phyloP scores from a whole-genome alignment of 1,284 basidiomycete species.

The Laetiporus sulphureus region DNA sequence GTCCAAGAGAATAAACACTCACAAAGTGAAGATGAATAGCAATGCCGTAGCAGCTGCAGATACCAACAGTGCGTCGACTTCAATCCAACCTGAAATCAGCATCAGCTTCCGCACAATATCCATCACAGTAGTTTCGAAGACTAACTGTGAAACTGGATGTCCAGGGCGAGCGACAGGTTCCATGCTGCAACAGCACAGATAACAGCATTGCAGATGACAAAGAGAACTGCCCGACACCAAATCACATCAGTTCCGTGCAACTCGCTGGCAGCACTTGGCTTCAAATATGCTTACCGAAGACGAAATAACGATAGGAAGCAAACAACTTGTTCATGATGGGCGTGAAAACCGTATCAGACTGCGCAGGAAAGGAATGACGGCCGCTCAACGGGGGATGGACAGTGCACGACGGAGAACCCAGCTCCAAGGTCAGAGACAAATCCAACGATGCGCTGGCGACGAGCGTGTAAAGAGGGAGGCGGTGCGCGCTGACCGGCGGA shows the following conservation, averaged over 20 bases:
- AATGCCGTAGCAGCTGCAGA: constrained; percentile 56
- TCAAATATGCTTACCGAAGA: constrained; percentile 29
- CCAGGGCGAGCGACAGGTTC: constrained; percentile 50
- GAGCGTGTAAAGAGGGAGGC: constrained; percentile 13
- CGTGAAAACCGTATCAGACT: constrained; percentile 13
- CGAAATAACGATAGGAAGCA: constrained; percentile 24
- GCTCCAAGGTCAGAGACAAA: constrained; percentile 29
- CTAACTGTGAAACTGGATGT: constrained; percentile 9
- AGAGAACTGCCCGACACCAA: constrained; percentile 36
- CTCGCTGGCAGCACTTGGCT: no score
- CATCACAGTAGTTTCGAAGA: constrained; percentile 29
- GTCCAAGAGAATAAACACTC: no score
- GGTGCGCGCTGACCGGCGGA: constrained; percentile 9
- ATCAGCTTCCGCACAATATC: not conserved
- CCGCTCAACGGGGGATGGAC: constrained; percentile 25
- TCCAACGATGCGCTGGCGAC: constrained; percentile 22
- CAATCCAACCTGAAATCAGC: constrained; percentile 25
- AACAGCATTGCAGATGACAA: constrained; percentile 59
- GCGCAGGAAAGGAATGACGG: constrained; percentile 14
- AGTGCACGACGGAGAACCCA: constrained; percentile 24
- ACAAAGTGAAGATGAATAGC: constrained; percentile 55
- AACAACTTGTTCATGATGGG: constrained; percentile 23
- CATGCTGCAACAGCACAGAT: constrained; percentile 62
- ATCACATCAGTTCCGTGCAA: not conserved
- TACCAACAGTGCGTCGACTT: constrained; percentile 55